Percentiles rank a stretch among this genome's conserved stretches.
These are phyloP conservation scores for Thermoascus crustaceus DNA, from an alignment of 2,329 filamentous ascomycete genomes.

Conservation along the genomic window DNA sequence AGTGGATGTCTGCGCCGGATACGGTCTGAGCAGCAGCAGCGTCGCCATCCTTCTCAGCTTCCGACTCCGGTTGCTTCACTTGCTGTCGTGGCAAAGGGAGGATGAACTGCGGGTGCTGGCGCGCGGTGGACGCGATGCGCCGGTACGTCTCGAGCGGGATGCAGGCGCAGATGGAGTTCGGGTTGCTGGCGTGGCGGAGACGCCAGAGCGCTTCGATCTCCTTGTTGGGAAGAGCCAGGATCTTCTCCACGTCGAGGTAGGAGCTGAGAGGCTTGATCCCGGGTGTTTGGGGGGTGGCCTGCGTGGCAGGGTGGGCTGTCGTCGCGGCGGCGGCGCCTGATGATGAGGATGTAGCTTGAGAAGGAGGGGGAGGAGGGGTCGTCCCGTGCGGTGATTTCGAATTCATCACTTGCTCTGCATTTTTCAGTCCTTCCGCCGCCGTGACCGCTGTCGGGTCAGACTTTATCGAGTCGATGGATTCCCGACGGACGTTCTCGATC, in stretches of 20 bases:
- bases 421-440: too few species aligned
- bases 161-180: constrained; percentile 72
- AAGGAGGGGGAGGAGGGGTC: constrained; percentile 3
- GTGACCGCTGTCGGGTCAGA: constrained; percentile 15
- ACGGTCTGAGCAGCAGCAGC: constrained; percentile 20
- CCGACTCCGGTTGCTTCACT: constrained; percentile 12
- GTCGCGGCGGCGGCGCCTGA: constrained; percentile 23
- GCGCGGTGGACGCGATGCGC: constrained; percentile 63
- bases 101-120: constrained; percentile 76
- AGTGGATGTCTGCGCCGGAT: constrained; percentile 80
- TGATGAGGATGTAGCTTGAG: constrained; percentile 7
- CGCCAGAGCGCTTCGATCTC: constrained; percentile 89
- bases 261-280: constrained; percentile 58
- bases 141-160: constrained; percentile 68
- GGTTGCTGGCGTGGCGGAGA: constrained; percentile 66
- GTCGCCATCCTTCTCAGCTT: constrained; percentile 15
- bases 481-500: constrained; percentile 63
- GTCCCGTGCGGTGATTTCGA: constrained; percentile 5
- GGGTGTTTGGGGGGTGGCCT: constrained; percentile 28
- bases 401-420: too few species aligned
- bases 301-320: constrained; percentile 30
- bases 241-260: constrained; percentile 74
- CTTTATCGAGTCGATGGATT: constrained; percentile 48
- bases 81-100: constrained; percentile 60
- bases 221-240: constrained; percentile 60